These are phyloP conservation scores for Colletotrichum zoysiae DNA, from an alignment of 2,329 filamentous ascomycete genomes.

Conservation along the genomic window DNA sequence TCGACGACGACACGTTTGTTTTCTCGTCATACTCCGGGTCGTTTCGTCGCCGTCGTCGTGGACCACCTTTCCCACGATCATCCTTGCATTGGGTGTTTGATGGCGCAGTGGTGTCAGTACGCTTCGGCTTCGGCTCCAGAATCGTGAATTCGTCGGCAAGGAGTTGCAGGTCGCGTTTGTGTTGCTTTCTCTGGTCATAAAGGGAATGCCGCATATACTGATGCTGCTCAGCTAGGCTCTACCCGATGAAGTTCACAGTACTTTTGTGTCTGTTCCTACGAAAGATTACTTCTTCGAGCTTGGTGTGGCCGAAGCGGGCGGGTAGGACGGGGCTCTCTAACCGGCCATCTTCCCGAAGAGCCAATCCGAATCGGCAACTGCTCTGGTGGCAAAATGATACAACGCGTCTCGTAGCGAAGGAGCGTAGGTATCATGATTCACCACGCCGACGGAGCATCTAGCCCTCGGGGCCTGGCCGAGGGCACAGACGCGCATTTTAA, in stretches of 20 bases:
- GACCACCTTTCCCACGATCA: constrained; percentile 14
- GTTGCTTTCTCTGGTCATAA: not conserved
- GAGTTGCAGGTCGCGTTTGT: not conserved
- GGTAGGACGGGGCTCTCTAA: too few species aligned
- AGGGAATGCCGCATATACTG: not conserved
- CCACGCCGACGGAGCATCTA: constrained; percentile 68
- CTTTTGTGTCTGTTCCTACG: not conserved
- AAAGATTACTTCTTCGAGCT: not conserved
- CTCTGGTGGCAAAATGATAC: constrained; percentile 48
- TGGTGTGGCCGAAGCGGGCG: not conserved
- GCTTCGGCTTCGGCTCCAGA: constrained; percentile 8
- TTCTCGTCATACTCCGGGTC: constrained; percentile 12
- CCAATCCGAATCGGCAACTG: constrained; percentile 53
- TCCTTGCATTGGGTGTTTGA: constrained; percentile 9
- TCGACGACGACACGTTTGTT: constrained; percentile 15
- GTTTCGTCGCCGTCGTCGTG: not conserved
- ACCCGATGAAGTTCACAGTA: not conserved
- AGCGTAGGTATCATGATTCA: constrained; percentile 67
- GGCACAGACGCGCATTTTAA: constrained; percentile 48
- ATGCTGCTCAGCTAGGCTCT: not conserved
- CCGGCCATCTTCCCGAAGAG: constrained; percentile 36
- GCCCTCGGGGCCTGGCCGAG: constrained; percentile 64
- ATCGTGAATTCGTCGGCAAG: not conserved
- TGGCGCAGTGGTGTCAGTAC: constrained; percentile 2
- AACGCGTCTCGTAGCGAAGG: constrained; percentile 54